Evolutionary conservation across 2,329 filamentous ascomycete genomes (phyloP).

Genomic region (Penicillium digitatum): DNA sequence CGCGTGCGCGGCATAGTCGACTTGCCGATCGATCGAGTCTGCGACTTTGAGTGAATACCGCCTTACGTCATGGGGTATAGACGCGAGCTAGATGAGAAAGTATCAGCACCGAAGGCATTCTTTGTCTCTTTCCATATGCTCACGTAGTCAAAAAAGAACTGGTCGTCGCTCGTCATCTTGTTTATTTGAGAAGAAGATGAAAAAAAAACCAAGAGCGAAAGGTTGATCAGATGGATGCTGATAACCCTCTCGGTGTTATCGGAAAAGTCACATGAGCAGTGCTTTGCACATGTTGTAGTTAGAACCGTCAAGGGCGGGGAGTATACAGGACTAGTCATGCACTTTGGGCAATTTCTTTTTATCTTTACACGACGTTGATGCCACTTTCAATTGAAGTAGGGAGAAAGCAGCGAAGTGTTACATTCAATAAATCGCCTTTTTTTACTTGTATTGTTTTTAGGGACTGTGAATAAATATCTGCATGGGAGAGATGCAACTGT

Average conservation of each 20-base stretch:
- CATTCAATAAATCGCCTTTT: too few relatives aligned
- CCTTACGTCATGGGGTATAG: constrained; percentile 62
- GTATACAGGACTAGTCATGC: background rate
- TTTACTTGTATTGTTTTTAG: too few relatives aligned
- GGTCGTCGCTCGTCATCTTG: constrained; percentile 73
- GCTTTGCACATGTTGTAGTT: too few relatives aligned
- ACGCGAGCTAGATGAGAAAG: constrained; percentile 47
- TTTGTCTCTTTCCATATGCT: constrained; percentile 33
- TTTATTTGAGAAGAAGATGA: constrained; percentile 6
- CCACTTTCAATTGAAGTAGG: accelerated
- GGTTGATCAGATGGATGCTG: constrained; percentile 18
- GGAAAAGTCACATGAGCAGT: constrained; percentile 4
- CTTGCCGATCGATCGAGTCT: constrained; percentile 73
- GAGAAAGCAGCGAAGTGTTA: too few relatives aligned
- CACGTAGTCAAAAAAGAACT: constrained; percentile 73
- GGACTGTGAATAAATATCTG: background rate
- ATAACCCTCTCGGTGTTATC: constrained; percentile 8
- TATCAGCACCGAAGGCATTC: constrained; percentile 10
- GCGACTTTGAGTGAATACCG: constrained; percentile 69
- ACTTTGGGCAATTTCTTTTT: background rate
- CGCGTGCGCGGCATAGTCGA: constrained; percentile 68
- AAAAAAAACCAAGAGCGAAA: constrained; percentile 11
- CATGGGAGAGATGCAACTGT: too few relatives aligned
- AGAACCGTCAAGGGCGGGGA: background rate
- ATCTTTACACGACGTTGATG: accelerated